Base-by-base conservation (phyloP, 106 monocot species). In the Triglochin maritima region DNA sequence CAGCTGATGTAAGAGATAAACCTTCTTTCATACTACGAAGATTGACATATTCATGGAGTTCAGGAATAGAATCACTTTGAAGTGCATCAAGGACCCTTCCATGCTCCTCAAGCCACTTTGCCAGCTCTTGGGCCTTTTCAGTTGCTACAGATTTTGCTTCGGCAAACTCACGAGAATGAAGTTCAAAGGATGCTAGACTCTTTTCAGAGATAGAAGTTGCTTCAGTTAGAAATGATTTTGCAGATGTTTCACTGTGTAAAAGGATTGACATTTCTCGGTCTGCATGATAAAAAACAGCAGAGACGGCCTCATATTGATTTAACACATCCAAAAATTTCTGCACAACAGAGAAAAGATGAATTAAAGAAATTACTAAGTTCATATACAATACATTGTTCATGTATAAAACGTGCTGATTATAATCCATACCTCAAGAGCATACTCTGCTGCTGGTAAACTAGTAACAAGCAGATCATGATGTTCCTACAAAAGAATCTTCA, bases 381-480 rank as follows among this genome's bases (percentile, higher is more conserved):
- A 7, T 3, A 9, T 47, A 14, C 49, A 48, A 55, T 12, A 59
- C 6, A 43, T 43, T 46, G 55, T 17, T 13, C 71, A 74, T 29
- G 29, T 29, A 29, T 29, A 29, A 29, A 29, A 29, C 29, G 29
- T 52, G 11, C 11, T 52, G 52, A 11, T 11, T 11, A 11, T 7
- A 6, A 6, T 44, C 43, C 17, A 9, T 85, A 98, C 98, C 84
- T 81, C 84, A 49, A 98, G 71, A 67, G 88, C 65, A 75, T 82
- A 78, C 76, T 82, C 79, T 48, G 80, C 82, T 71, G 84, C 84
- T 66, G 92, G 98, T 64, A 98, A 75, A 56, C 78, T 84, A 68
- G 86, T 52, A 58, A 86, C 45, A 64, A 98, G 69, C 73, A 98
- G 91, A 88, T 92, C 98, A 76, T 84, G 92, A 84, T 98, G 86